phyloP scores from a whole-genome alignment of 331 rosid genomes.

The Arachis monticola region DNA sequence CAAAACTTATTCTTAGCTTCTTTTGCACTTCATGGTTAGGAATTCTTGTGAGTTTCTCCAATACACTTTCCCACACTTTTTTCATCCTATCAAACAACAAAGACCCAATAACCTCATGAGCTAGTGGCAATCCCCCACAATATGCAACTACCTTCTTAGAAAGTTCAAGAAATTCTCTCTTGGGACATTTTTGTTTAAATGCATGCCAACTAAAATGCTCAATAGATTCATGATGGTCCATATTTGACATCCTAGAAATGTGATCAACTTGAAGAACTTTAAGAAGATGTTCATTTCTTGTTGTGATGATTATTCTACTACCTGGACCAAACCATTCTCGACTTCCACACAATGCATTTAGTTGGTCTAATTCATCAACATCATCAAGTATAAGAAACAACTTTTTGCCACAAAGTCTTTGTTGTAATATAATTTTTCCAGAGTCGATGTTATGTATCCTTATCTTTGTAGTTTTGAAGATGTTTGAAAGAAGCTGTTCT shows the following conservation, averaged over 20 bases:
- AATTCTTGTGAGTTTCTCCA: neutral
- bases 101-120: constrained; percentile 2
- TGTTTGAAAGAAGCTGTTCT: neutral
- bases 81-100: neutral
- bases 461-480: neutral
- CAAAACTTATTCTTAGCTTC: constrained; percentile 2
- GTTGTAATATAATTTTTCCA: neutral
- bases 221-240: constrained; percentile 1
- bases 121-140: constrained; percentile 8
- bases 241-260: neutral
- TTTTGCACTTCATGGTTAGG: neutral
- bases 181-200: neutral
- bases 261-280: neutral
- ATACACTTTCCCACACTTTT: neutral
- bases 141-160: constrained; percentile 1
- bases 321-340: constrained; percentile 22
- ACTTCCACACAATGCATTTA: constrained; percentile 24
- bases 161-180: neutral
- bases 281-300: constrained; percentile 1
- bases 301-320: constrained; percentile 40
- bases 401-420: neutral
- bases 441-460: neutral
- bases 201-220: constrained; percentile 31
- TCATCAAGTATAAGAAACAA: constrained; percentile 31
- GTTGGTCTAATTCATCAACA: constrained; percentile 6